Evolutionary conservation across 495 filamentous ascomycete species (phyloP).

Genomic region (Aspergillus cristatus): DNA sequence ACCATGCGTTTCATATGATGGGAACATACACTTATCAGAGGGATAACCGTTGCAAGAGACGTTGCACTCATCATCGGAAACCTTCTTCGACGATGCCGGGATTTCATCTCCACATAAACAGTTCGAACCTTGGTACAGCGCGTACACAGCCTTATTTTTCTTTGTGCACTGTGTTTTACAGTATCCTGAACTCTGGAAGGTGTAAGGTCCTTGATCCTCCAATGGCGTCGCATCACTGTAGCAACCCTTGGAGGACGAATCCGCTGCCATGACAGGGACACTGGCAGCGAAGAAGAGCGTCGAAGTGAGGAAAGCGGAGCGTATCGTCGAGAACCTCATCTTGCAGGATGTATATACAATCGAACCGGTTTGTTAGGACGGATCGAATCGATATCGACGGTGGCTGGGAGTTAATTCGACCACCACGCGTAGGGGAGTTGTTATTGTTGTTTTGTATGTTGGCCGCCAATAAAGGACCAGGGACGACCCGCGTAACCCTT

Average conservation of each 20-base stretch:
- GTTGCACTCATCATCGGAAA: constrained; percentile 28
- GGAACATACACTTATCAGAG: constrained; percentile 37
- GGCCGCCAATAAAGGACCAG: constrained; percentile 17
- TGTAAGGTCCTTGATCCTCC: constrained; percentile 27
- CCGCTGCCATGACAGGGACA: constrained; percentile 5
- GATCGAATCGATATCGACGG: too few species aligned
- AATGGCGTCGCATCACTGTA: constrained; percentile 17
- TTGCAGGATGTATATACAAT: constrained; percentile 11
- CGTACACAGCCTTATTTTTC: constrained; percentile 30
- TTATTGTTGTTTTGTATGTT: not conserved
- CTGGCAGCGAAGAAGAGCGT: constrained; percentile 19
- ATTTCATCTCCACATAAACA: constrained; percentile 41
- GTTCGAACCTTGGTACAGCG: constrained; percentile 28
- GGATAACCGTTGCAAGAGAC: constrained; percentile 34
- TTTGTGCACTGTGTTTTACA: constrained; percentile 32
- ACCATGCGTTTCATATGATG: not conserved
- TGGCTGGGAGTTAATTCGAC: not conserved
- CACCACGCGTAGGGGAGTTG: too few species aligned
- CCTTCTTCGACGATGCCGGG: constrained; percentile 31
- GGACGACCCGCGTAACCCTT: constrained; percentile 42
- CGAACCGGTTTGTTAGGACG: too few species aligned
- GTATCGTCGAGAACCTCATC: constrained; percentile 24
- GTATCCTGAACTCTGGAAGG: constrained; percentile 41
- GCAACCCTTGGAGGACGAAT: constrained; percentile 25
- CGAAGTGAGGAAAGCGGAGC: constrained; percentile 19